Percentiles rank a stretch among this genome's conserved stretches.
These are phyloP conservation scores for Colletotrichum theobromicola DNA, from an alignment of 2,329 filamentous ascomycete species.

Conservation along the genomic window DNA sequence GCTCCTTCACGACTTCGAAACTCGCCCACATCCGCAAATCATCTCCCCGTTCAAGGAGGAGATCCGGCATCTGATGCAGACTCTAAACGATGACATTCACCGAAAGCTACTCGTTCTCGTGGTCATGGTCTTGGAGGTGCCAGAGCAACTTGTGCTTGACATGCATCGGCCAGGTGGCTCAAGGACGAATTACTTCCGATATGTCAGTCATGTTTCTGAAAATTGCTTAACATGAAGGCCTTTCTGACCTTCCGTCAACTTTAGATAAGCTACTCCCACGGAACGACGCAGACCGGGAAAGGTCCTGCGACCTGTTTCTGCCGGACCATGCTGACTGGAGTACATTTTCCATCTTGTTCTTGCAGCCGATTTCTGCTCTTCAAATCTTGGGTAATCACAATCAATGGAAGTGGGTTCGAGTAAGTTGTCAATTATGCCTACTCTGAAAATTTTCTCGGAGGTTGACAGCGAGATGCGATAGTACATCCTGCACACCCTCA, in stretches of 20 bases:
- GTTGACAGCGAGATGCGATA: too few species aligned
- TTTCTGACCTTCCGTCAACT: fast-evolving
- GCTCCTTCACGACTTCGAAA: background rate
- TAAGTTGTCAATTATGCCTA: background rate
- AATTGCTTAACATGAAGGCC: fast-evolving
- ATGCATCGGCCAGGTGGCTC: background rate
- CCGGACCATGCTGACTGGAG: background rate
- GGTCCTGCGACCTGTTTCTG: background rate
- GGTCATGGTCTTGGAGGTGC: background rate
- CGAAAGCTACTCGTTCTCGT: background rate
- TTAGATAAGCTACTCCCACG: background rate
- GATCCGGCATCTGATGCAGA: background rate
- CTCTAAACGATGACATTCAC: background rate
- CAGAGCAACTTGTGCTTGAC: background rate
- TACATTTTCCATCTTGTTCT: background rate
- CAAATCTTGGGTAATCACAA: background rate
- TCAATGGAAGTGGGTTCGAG: background rate
- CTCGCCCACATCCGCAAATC: background rate
- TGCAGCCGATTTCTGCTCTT: background rate
- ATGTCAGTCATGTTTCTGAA: background rate
- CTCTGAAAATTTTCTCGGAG: too few species aligned
- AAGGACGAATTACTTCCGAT: background rate
- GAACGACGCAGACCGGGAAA: background rate
- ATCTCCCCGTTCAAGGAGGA: background rate
- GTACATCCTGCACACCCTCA: background rate